Evolutionary conservation across 768 basidiomycete genomes (phyloP).

Genomic region (Kwoniella sp.): DNA sequence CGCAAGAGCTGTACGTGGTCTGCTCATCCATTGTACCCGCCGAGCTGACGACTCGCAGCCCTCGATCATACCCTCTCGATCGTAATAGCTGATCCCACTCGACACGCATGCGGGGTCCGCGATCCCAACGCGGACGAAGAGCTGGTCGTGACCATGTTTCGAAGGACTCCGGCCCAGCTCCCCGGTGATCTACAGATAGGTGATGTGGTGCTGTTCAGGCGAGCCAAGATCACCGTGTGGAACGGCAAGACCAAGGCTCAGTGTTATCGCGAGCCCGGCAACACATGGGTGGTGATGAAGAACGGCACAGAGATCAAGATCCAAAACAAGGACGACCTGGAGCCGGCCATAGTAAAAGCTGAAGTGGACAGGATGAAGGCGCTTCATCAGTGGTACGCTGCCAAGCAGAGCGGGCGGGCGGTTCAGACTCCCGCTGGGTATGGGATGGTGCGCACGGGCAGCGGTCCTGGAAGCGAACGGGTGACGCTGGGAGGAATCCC

Average conservation of each 20-base stretch:
- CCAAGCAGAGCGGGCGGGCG: too few relatives aligned
- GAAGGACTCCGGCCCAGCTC: slow-evolving; percentile 8
- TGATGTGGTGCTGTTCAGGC: slow-evolving; percentile 21
- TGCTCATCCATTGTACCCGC: neutral
- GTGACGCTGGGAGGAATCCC: too few relatives aligned
- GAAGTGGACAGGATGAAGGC: slow-evolving; percentile 24
- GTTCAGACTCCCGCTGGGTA: too few relatives aligned
- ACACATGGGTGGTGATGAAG: slow-evolving; percentile 23
- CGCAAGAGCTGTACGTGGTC: neutral
- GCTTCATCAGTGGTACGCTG: slow-evolving; percentile 23
- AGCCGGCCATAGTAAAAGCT: slow-evolving; percentile 1
- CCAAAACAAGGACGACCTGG: slow-evolving; percentile 1
- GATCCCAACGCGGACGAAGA: slow-evolving; percentile 12
- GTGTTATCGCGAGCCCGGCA: slow-evolving; percentile 5
- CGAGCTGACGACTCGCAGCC: neutral
- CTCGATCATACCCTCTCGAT: slow-evolving; percentile 10
- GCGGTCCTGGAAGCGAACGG: too few relatives aligned
- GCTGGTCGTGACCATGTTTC: slow-evolving; percentile 29
- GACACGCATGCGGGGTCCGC: slow-evolving; percentile 1
- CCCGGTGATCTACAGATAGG: slow-evolving; percentile 17
- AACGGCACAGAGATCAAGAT: slow-evolving; percentile 6
- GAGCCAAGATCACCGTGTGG: slow-evolving; percentile 18
- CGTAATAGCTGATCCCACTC: slow-evolving; percentile 29
- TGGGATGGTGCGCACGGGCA: neutral
- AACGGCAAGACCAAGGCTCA: slow-evolving; percentile 34